Evolutionary conservation across 163 green algal genomes (phyloP), one percentile per base, ranked within the genome.

Genomic region (Chloroidium sp.): DNA sequence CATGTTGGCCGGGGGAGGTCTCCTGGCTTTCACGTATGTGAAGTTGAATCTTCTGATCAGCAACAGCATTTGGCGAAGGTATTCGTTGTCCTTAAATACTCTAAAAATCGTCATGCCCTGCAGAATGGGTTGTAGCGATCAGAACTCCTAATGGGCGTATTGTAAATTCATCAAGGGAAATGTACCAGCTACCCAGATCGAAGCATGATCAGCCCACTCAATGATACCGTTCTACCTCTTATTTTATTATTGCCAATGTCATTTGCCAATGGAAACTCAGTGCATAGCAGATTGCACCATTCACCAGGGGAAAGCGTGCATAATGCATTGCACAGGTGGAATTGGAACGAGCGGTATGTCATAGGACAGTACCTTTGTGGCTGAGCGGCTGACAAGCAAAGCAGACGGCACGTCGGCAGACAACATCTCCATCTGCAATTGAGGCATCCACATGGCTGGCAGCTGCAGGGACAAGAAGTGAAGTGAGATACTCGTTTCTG

Each of bases 351-450:
- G 12, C 6, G 64, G 64, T n/a, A 78, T 62, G 57, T 2, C n/a
- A 3, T 14, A 67, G 36, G 1, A 67, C 13, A 61, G n/a, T n/a
- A 83, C 87, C 79, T 87, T 84, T 61, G 84, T 87, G 62, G 84
- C 85, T 4, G 87, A 93, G 69, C 89, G 84, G 82, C 84, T 90
- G 59, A 93, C 83, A 0, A 94, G 78, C 61, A 95, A 74, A 10
- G 80, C 86, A 2, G 82, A 89, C 4, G 62, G 61, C n/a, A 82
- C 88, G 4, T 86, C 88, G 1, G 85, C 75, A 1, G 88, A 87
- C 69, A 93, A 84, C 89, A 93, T 93, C 85, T 95, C 90, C 84
- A 95, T 80, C 83, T 95, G 91, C 81, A 95, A 87, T 85, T 95
- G 91, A 1, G 91, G 88, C 60, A 93, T 86, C 87, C 90, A 94